These are phyloP conservation scores for Gossypium gossypioides DNA, from an alignment of 441 rosid species.

Conservation along the genomic window DNA sequence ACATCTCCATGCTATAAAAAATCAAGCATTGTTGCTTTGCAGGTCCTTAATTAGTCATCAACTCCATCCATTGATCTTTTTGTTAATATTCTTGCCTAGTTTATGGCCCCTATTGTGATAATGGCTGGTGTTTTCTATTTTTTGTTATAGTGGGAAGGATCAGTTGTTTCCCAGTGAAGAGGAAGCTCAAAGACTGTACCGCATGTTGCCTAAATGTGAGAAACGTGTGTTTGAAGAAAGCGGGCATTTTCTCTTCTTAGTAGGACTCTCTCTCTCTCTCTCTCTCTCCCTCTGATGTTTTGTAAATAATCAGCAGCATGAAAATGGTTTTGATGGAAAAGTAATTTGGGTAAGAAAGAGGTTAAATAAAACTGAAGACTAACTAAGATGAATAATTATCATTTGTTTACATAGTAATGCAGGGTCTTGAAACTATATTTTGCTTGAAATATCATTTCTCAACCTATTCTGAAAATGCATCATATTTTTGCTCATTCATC, in stretches of 20 bases:
- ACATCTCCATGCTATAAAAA: constrained; percentile 47
- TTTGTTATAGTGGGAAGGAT: constrained; percentile 53
- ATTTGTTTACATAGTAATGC: background rate
- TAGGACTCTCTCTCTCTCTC: constrained; percentile 23
- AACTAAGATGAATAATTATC: background rate
- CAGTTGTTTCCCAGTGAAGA: constrained; percentile 56
- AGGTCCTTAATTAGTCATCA: constrained; percentile 28
- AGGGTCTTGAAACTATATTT: background rate
- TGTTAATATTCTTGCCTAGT: background rate
- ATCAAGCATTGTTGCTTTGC: constrained; percentile 41
- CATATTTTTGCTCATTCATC: constrained; percentile 11
- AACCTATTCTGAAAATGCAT: background rate
- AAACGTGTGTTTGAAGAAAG: constrained; percentile 42
- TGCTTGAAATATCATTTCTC: background rate
- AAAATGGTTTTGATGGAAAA: background rate
- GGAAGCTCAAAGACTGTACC: constrained; percentile 54
- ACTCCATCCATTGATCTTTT: background rate
- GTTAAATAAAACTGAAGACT: background rate
- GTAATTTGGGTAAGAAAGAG: background rate
- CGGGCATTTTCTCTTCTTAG: constrained; percentile 80
- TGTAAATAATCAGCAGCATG: background rate
- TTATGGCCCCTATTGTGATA: background rate
- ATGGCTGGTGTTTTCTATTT: constrained; percentile 2
- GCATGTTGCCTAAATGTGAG: constrained; percentile 39
- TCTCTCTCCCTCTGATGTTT: constrained; percentile 6